These are phyloP conservation scores for Xylariomycetidae sp. DNA, from an alignment of 2,329 filamentous ascomycete genomes.

Conservation along the genomic window DNA sequence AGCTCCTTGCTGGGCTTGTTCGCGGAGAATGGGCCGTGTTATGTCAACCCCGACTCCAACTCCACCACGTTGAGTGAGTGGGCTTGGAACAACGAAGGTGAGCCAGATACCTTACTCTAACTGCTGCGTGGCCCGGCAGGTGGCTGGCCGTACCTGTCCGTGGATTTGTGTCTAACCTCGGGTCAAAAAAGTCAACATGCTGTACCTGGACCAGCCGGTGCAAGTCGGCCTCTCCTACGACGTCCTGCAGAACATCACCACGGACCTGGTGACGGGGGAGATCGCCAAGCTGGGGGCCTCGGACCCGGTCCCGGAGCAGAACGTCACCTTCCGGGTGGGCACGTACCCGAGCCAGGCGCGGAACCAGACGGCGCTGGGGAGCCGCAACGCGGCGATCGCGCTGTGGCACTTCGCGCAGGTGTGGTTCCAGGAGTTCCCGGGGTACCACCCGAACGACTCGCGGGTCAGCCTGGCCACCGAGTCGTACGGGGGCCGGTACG, in stretches of 20 bases:
- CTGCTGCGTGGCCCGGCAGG: too few relatives aligned
- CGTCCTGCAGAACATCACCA: slow-evolving; percentile 47
- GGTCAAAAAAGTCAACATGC: slow-evolving; percentile 51
- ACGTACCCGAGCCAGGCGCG: slow-evolving; percentile 49
- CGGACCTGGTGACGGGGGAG: slow-evolving; percentile 34
- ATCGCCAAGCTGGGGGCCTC: slow-evolving; percentile 28
- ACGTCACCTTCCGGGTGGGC: slow-evolving; percentile 36
- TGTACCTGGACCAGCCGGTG: slow-evolving; percentile 49
- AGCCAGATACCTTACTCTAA: slow-evolving; percentile 6
- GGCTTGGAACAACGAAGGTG: slow-evolving; percentile 46
- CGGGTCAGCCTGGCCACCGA: slow-evolving; percentile 36
- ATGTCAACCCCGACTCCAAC: slow-evolving; percentile 38
- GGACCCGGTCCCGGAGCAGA: slow-evolving; percentile 29
- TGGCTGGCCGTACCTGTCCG: too few relatives aligned
- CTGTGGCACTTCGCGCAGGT: slow-evolving; percentile 58
- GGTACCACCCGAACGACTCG: slow-evolving; percentile 53
- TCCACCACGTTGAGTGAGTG: slow-evolving; percentile 48
- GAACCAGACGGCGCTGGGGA: slow-evolving; percentile 40
- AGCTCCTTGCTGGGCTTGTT: slow-evolving; percentile 48
- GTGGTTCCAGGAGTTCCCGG: slow-evolving; percentile 48
- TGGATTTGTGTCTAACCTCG: too few relatives aligned
- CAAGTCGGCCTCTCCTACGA: slow-evolving; percentile 60
- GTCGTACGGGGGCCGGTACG: slow-evolving; percentile 29
- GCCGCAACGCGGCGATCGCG: slow-evolving; percentile 43
- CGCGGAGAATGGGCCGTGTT: slow-evolving; percentile 44